phyloP scores from a whole-genome alignment of 176 grass and related monocot genomes.

The Miscanthus lutarioriparius region DNA sequence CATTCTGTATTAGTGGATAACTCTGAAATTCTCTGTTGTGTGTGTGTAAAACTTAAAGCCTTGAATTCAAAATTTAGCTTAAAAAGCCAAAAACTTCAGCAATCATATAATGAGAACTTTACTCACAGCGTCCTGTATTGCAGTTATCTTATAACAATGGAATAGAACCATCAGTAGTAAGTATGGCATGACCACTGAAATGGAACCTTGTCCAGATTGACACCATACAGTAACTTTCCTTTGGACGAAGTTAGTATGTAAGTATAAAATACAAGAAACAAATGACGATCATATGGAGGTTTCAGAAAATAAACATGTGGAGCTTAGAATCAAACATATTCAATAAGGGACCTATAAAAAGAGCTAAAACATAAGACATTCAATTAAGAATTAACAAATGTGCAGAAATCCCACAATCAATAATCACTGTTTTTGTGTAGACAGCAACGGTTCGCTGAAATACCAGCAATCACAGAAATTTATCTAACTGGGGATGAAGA shows the following conservation, averaged over 20 bases:
- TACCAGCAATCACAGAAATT: background rate
- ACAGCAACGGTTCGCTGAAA: background rate
- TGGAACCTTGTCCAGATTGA: background rate
- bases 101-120: background rate
- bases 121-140: background rate
- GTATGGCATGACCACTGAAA: background rate
- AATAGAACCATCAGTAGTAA: background rate
- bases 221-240: background rate
- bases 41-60: background rate
- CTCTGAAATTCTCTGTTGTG: background rate
- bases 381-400: background rate
- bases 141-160: background rate
- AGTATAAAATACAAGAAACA: background rate
- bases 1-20: background rate
- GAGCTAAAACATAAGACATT: background rate
- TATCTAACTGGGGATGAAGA: background rate
- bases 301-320: background rate
- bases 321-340: slow-evolving; percentile 4
- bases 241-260: background rate
- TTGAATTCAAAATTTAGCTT: background rate
- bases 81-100: background rate
- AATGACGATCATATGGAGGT: background rate
- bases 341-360: slow-evolving; percentile 4
- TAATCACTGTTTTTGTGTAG: background rate
- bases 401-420: background rate